Conservation (phyloP, 164 flowering plant species). For the Nymphaea colorata region DNA sequence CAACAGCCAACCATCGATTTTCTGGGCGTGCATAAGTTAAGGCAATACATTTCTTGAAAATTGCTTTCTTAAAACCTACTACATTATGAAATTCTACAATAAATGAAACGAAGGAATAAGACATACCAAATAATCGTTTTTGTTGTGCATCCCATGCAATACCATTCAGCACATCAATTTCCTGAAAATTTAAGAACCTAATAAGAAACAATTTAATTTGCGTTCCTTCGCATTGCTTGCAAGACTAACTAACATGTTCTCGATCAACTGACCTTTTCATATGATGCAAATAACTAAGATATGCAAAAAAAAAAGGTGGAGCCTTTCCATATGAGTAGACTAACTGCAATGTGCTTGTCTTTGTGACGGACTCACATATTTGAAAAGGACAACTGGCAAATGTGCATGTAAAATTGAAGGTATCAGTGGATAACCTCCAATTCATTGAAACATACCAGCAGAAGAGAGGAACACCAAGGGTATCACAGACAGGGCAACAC, state of each 20-base stretch:
- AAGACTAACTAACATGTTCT: background rate
- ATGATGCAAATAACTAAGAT: background rate
- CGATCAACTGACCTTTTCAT: background rate
- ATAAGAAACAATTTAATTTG: background rate
- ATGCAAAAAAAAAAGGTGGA: background rate
- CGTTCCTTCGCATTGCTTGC: background rate
- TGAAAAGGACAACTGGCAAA: background rate
- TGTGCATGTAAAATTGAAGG: background rate
- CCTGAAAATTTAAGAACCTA: slow-evolving; percentile 22
- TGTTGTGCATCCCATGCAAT: slow-evolving; percentile 80
- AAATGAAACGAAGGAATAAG: background rate
- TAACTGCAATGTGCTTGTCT: background rate
- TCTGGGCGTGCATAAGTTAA: background rate
- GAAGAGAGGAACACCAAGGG: background rate
- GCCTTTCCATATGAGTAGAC: background rate
- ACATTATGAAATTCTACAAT: background rate
- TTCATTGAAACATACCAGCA: too few species aligned
- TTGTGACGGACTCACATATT: background rate
- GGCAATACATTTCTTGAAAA: background rate
- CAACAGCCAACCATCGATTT: background rate
- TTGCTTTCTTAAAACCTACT: background rate
- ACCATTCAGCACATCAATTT: slow-evolving; percentile 83
- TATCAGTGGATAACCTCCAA: too few species aligned
- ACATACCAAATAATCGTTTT: slow-evolving; percentile 70
- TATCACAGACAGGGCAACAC: background rate